phyloP scores from a whole-genome alignment of 805 yeast genomes.

The Candida parachauliodes region DNA sequence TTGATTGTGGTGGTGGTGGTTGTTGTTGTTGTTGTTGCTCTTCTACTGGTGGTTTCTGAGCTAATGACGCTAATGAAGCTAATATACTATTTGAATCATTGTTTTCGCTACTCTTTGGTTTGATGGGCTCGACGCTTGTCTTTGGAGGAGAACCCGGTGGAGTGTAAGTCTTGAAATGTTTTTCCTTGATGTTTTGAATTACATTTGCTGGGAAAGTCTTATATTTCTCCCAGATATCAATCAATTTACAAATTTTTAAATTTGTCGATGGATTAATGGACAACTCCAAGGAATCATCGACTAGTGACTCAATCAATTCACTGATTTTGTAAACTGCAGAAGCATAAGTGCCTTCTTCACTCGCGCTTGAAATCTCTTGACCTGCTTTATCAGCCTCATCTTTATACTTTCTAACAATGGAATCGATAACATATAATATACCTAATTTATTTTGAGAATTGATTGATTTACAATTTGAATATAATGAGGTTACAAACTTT shows the following conservation, averaged over 20 bases:
- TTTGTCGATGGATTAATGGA: conserved; percentile 49
- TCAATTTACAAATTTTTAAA: conserved; percentile 75
- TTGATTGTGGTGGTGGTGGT: conserved; percentile 3
- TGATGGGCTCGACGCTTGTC: conserved; percentile 20
- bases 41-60: conserved; percentile 28
- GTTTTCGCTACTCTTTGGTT: conserved; percentile 14
- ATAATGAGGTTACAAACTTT: conserved; percentile 53
- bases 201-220: conserved; percentile 64
- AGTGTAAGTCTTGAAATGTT: conserved; percentile 61
- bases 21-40: conserved; percentile 19
- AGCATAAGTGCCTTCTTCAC: conserved; percentile 69
- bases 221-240: conserved; percentile 90
- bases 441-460: conserved; percentile 86
- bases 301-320: conserved; percentile 57
- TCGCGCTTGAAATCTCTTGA: conserved; percentile 43
- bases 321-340: conserved; percentile 68
- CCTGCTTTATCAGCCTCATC: conserved; percentile 64
- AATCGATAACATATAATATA: conserved; percentile 85
- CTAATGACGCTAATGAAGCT: conserved; percentile 67
- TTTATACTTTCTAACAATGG: conserved; percentile 80
- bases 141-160: conserved; percentile 64
- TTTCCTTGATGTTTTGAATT: conserved; percentile 53
- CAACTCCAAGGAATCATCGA: conserved; percentile 60
- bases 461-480: conserved; percentile 65
- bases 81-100: conserved; percentile 59